Percentiles rank a stretch among this genome's conserved stretches.
These are phyloP conservation scores for Stemphylium beticola DNA, from an alignment of 2,329 filamentous ascomycete genomes.

Conservation along the genomic window DNA sequence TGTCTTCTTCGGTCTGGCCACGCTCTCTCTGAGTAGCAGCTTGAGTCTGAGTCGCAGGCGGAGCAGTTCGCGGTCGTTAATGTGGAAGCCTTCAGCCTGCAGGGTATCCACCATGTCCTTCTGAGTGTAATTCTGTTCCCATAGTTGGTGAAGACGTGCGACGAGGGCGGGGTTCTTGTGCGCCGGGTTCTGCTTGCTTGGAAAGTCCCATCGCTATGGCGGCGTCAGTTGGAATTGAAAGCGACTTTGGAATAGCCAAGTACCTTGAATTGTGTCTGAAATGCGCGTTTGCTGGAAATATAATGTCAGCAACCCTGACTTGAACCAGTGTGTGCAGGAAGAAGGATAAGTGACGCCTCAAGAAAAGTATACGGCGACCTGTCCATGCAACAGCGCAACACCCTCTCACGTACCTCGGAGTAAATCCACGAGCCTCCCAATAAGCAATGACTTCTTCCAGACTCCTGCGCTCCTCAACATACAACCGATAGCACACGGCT, in stretches of 20 bases:
- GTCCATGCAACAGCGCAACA: constrained; percentile 22
- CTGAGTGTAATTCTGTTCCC: constrained; percentile 75
- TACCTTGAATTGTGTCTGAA: constrained; percentile 73
- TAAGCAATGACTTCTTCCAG: constrained; percentile 77
- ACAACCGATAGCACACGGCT: constrained; percentile 71
- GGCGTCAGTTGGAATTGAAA: constrained; percentile 11
- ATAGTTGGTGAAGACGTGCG: constrained; percentile 74
- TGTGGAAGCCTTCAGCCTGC: constrained; percentile 73
- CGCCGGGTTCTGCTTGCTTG: constrained; percentile 73
- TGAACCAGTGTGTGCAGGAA: neutral
- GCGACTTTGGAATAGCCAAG: neutral
- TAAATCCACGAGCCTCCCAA: constrained; percentile 67
- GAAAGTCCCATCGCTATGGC: constrained; percentile 72
- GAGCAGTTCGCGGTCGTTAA: constrained; percentile 74
- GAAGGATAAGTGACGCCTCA: neutral
- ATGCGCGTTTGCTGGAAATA: constrained; percentile 71
- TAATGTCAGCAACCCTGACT: constrained; percentile 14
- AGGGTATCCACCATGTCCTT: constrained; percentile 75
- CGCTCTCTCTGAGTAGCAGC: constrained; percentile 64
- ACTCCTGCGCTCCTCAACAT: constrained; percentile 75
- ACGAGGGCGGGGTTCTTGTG: constrained; percentile 73
- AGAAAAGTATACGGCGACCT: constrained; percentile 30
- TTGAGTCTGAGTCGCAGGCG: constrained; percentile 72
- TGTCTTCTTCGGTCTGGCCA: constrained; percentile 60
- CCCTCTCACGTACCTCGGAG: constrained; percentile 65